A percentile compares a stretch with the other conserved stretches of the same genome.
These are phyloP conservation scores for Phytopythium aichiense DNA, from an alignment of 352 stramenopile genomes.

Conservation along the genomic window DNA sequence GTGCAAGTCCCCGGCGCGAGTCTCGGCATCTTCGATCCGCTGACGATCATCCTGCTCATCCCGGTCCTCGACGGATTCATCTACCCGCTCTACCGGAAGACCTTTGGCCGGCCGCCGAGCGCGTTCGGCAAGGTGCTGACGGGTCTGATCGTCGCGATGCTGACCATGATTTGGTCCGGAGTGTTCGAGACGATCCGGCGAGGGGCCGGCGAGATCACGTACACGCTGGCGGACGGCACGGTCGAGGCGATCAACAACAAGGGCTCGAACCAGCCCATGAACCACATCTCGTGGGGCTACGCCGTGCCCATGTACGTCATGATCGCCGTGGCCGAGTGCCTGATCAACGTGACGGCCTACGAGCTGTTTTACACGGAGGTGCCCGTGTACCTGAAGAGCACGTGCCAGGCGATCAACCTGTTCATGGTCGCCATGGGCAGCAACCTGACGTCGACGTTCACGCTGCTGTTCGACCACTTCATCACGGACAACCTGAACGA, in stretches of 20 bases:
- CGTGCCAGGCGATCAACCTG: slow-evolving; percentile 84
- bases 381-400: slow-evolving; percentile 84
- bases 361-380: slow-evolving; percentile 88
- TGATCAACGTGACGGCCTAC: slow-evolving; percentile 88
- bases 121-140: slow-evolving; percentile 80
- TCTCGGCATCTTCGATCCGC: slow-evolving; percentile 82
- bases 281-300: slow-evolving; percentile 77
- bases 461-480: slow-evolving; percentile 73
- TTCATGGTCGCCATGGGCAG: slow-evolving; percentile 88
- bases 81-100: slow-evolving; percentile 59
- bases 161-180: slow-evolving; percentile 86
- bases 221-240: slow-evolving; percentile 21
- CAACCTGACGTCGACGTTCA: slow-evolving; percentile 87
- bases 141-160: slow-evolving; percentile 64
- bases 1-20: slow-evolving; percentile 70
- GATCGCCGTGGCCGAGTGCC: slow-evolving; percentile 76
- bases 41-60: slow-evolving; percentile 82
- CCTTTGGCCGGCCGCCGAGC: slow-evolving; percentile 54
- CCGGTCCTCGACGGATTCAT: slow-evolving; percentile 67
- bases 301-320: slow-evolving; percentile 82
- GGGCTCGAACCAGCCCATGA: slow-evolving; percentile 71
- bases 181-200: slow-evolving; percentile 75
- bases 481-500: slow-evolving; percentile 75
- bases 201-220: slow-evolving; percentile 37
- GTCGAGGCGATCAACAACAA: slow-evolving; percentile 37